Evolutionary conservation across 768 basidiomycete genomes (phyloP).

Genomic region (Tricholoma terreum): DNA sequence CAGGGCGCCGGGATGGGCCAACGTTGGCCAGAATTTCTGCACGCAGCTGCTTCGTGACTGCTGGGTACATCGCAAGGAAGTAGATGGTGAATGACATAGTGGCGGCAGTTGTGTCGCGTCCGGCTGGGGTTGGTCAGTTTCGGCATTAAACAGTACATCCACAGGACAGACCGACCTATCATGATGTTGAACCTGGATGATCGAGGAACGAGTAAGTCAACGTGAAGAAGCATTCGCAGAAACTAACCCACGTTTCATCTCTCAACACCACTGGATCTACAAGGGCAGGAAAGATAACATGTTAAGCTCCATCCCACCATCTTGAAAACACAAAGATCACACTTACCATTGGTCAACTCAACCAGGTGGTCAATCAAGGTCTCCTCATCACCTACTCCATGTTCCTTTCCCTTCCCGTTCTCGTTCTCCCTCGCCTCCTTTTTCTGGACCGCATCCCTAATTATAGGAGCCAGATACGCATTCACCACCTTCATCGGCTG

Average conservation of each 20-base stretch:
- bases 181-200: conserved; percentile 41
- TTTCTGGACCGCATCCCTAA: conserved; percentile 48
- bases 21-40: conserved; percentile 55
- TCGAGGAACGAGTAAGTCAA: background rate
- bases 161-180: conserved; percentile 33
- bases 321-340: background rate
- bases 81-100: conserved; percentile 43
- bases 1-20: conserved; percentile 46
- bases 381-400: conserved; percentile 34
- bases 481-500: conserved; percentile 52
- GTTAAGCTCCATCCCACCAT: background rate
- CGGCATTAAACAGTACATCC: background rate
- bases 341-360: conserved; percentile 42
- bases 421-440: conserved; percentile 23
- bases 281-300: background rate
- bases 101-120: conserved; percentile 44
- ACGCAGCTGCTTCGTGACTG: conserved; percentile 44
- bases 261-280: conserved; percentile 44
- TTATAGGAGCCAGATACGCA: conserved; percentile 50
- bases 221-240: background rate
- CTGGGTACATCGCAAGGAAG: conserved; percentile 50
- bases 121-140: conserved; percentile 25
- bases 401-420: conserved; percentile 26
- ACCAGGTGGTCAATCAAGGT: conserved; percentile 59
- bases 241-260: conserved; percentile 39